Evolutionary conservation across 2,329 filamentous ascomycete genomes (phyloP).

Genomic region (Epichloe hybrida): DNA sequence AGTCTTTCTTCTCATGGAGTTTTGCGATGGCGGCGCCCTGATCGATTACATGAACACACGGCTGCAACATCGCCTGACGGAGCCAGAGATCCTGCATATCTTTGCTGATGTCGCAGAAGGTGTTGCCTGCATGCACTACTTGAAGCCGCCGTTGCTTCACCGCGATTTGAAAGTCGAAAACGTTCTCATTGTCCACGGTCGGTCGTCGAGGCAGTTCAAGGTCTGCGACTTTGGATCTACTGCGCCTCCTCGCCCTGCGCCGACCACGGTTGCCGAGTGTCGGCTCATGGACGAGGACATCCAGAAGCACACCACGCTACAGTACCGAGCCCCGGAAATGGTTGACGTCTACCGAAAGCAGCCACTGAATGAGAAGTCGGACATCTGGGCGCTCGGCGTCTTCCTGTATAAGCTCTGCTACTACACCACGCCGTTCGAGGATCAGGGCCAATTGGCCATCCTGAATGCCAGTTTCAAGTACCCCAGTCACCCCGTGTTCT

Average conservation of each 20-base stretch:
- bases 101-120: constrained; percentile 93
- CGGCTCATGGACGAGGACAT: constrained; percentile 92
- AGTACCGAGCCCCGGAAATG: constrained; percentile 98
- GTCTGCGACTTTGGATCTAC: constrained; percentile 96
- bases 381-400: constrained; percentile 95
- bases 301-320: constrained; percentile 90
- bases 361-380: constrained; percentile 95
- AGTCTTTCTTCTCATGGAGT: constrained; percentile 97
- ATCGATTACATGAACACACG: constrained; percentile 99
- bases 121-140: constrained; percentile 97
- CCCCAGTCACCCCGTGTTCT: constrained; percentile 77
- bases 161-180: constrained; percentile 97
- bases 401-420: constrained; percentile 97
- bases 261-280: constrained; percentile 76
- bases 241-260: constrained; percentile 69
- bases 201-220: constrained; percentile 68
- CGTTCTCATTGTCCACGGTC: constrained; percentile 66
- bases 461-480: constrained; percentile 91
- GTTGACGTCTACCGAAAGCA: constrained; percentile 94
- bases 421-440: constrained; percentile 97
- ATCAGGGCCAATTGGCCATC: constrained; percentile 93
- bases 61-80: constrained; percentile 87
- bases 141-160: constrained; percentile 84
- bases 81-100: constrained; percentile 94
- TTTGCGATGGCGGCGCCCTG: constrained; percentile 82